Base-by-base conservation (phyloP, 2,329 filamentous ascomycete genomes). In the Fusarium proliferatum region DNA sequence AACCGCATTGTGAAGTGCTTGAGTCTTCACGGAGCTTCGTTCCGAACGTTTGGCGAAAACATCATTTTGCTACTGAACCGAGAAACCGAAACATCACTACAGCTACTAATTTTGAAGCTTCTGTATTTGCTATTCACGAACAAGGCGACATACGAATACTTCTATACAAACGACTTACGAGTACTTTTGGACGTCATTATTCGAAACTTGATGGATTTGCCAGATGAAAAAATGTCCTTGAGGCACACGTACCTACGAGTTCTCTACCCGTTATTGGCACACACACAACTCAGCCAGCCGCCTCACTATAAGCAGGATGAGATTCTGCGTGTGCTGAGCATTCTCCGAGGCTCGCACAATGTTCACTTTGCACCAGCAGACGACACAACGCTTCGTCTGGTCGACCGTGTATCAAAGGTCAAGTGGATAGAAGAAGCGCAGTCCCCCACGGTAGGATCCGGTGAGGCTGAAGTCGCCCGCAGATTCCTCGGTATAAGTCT, bases 21-120 rank as follows among this genome's bases (percentile, higher is more conserved):
- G 48, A 96, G 94, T 60, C 87, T 93, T 30, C 88, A 96, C 78
- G 96, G 96, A 7, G 89, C 91, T 55, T 87, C 87, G 3, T 98
- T 95, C 81, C 95, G 96, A 79, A 98, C 96, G 0, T 99, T 99
- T 85, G 96, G 96, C 59, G 96, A 98, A 84, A 99, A 98, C 76
- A 93, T 99, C 69, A 99, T 99, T 72, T 86, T 99, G 9, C 88
- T 99, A 4, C 88, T 99, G 43, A 99, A 99, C 80, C 92, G 96
- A 77, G 96, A 98, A 85, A 94, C 93, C 15, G 95, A 98, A 82
- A 97, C 96, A 2, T 96, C 95, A 4, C 89, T 97, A 42, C 97
- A 99, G 82, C 88, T 99, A 33, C 88, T 99, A n/a, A 98, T 98
- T 67, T 87, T 99, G 46, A 99, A 99, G 83, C 89, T 98, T 9